phyloP scores from a whole-genome alignment of 192 early-diverging fungal genomes.

The Phlyctochytrium planicorne region DNA sequence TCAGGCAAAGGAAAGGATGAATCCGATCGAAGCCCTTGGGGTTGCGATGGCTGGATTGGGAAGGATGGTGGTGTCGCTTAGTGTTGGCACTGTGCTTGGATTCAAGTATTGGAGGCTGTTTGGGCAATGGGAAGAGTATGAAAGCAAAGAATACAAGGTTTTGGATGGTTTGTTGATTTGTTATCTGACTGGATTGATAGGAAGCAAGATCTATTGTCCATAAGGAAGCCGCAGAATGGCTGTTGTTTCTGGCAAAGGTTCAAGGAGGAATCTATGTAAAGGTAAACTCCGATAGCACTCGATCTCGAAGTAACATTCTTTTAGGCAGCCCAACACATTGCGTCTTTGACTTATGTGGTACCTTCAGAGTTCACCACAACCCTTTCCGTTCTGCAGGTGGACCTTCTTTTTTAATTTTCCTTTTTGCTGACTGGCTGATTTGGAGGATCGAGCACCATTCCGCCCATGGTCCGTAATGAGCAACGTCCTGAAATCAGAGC shows the following conservation, averaged over 20 bases:
- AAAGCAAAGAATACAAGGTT: constrained; percentile 5
- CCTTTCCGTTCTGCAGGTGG: constrained; percentile 52
- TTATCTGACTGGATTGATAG: neutral
- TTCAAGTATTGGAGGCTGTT: neutral
- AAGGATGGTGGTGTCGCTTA: neutral
- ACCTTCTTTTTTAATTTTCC: neutral
- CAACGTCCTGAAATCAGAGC: constrained; percentile 60
- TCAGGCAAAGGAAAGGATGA: neutral
- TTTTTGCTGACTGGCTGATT: too few species aligned
- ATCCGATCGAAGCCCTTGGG: constrained; percentile 3
- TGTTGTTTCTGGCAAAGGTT: neutral
- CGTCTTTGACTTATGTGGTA: constrained; percentile 12
- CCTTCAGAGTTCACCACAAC: constrained; percentile 43
- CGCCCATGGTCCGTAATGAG: constrained; percentile 55
- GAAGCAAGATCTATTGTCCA: neutral
- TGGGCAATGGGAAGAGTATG: neutral
- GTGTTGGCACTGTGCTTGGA: neutral
- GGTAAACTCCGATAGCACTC: neutral
- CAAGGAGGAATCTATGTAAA: constrained; percentile 20
- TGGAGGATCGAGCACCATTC: constrained; percentile 63
- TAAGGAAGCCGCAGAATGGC: constrained; percentile 1
- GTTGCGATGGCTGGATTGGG: constrained; percentile 3
- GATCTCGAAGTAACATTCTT: neutral
- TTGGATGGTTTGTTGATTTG: neutral
- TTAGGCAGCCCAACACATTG: constrained; percentile 31